Evolutionary conservation across 2,329 filamentous ascomycete species (phyloP).

Genomic region (Fusarium lateritium): DNA sequence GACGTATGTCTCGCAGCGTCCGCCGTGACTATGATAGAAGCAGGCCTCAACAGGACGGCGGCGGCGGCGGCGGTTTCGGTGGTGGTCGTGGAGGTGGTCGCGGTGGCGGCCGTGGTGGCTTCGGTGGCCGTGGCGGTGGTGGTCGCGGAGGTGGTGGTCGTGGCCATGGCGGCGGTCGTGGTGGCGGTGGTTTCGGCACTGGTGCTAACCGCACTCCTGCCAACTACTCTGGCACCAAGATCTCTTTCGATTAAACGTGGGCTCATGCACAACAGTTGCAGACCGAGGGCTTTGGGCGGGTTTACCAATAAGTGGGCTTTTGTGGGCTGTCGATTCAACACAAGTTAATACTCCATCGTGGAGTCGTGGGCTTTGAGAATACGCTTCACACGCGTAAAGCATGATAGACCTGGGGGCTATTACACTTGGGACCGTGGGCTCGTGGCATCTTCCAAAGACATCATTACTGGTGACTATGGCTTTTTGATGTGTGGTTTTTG

Average conservation of each 20-base stretch:
- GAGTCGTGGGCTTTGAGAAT: conserved; percentile 68
- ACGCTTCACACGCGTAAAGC: conserved; percentile 60
- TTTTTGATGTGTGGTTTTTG: conserved; percentile 54
- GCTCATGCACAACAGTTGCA: conserved; percentile 45
- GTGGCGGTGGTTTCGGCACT: conserved; percentile 37
- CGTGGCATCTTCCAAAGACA: conserved; percentile 52
- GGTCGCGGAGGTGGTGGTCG: conserved; percentile 65
- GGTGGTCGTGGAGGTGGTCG: conserved; percentile 61
- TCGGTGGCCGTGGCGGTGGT: conserved; percentile 62
- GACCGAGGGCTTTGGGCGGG: conserved; percentile 62
- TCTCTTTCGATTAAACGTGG: conserved; percentile 72
- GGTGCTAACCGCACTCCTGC: conserved; percentile 48
- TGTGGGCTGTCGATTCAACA: conserved; percentile 72
- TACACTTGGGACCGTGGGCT: conserved; percentile 58
- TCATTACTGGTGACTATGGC: conserved; percentile 46
- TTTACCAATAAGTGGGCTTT: conserved; percentile 60
- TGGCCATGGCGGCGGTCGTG: conserved; percentile 53
- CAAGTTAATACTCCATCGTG: conserved; percentile 54
- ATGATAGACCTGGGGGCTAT: conserved; percentile 71
- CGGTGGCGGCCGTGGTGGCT: conserved; percentile 62
- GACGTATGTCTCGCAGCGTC: conserved; percentile 80
- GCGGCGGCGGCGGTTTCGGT: conserved; percentile 63
- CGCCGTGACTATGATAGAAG: conserved; percentile 87
- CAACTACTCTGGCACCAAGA: conserved; percentile 79
- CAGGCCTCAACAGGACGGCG: conserved; percentile 72